Evolutionary conservation across 2,329 filamentous ascomycete genomes (phyloP), one percentile per base, ranked within the genome.

Genomic region (Xylariales sp.): DNA sequence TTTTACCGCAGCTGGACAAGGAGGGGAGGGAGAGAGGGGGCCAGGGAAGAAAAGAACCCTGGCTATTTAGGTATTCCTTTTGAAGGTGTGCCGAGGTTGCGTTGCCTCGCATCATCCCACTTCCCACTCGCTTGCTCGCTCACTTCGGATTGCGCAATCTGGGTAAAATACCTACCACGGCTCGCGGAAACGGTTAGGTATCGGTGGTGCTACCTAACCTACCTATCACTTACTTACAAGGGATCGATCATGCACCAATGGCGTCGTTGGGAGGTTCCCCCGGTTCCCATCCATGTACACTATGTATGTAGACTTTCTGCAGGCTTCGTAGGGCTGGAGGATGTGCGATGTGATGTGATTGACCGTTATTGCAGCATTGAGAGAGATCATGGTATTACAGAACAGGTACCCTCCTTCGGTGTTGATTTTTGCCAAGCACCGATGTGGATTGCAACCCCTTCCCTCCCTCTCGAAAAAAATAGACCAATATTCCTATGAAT

Each of bases 1-100:
- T 30, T 56, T 2, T 53, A 60, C 30, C 39, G 41, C 53, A 67
- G 64, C 65, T 64, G 65, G 60, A 55, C 65, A 58, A n/a, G 59
- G 59, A n/a, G 39, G 7, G 2, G 39, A 54, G 23, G 23, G 2
- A 2, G 23, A 23, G 23, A 23, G 23, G 23, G 23, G 23, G 23
- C 23, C 23, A 23, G 23, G 23, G 23, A 23, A 23, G 23, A 23
- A 12, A 57, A 52, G 34, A 12, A 65, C 43, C 57, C 56, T 39
- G 43, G 57, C 28, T 58, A 48, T 32, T 6, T 9, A 41, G 5
- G 46, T 16, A 1, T 34, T 46, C 10, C 30, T 3, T 8, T 9
- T 18, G 23, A 23, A 23, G 23, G 23, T 23, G 1, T 23, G 23
- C 23, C 23, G 23, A 23, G 23, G 23, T 23, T 23, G 23, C 23